Evolutionary conservation across 805 yeast genomes (phyloP).

Genomic region (Myxozyma sirexii): DNA sequence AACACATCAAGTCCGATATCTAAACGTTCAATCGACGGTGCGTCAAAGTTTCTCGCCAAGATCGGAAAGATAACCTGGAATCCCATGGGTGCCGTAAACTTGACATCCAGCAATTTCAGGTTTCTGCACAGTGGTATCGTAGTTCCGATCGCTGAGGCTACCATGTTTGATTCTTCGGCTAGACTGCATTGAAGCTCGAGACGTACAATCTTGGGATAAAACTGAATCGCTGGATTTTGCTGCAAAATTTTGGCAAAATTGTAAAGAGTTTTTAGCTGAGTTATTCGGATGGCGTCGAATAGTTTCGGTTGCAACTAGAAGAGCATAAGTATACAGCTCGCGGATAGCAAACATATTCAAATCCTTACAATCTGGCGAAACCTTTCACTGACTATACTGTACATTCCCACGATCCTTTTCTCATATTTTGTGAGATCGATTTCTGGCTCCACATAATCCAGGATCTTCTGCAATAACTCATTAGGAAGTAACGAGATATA

Average conservation of each 20-base stretch:
- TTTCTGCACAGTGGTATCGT: constrained; percentile 19
- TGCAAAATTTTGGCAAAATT: constrained; percentile 15
- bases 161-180: constrained; percentile 33
- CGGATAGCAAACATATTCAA: not conserved
- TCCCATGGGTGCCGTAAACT: constrained; percentile 29
- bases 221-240: constrained; percentile 7
- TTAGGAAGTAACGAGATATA: constrained; percentile 3
- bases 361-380: constrained; percentile 24
- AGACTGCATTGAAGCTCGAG: constrained; percentile 28
- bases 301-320: constrained; percentile 26
- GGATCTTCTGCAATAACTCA: constrained; percentile 14
- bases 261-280: constrained; percentile 18
- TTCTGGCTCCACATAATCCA: constrained; percentile 17
- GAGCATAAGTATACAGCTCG: not conserved
- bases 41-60: constrained; percentile 11
- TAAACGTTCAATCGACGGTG: constrained; percentile 20
- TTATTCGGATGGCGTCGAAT: constrained; percentile 18
- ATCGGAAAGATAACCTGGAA: constrained; percentile 28
- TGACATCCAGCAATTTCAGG: constrained; percentile 10
- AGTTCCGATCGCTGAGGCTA: constrained; percentile 21
- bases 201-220: constrained; percentile 3
- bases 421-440: constrained; percentile 10
- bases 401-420: constrained; percentile 12
- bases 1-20: constrained; percentile 15
- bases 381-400: constrained; percentile 12